Conservation (phyloP, 257 asterid species). For the Schizonepeta tenuifolia region DNA sequence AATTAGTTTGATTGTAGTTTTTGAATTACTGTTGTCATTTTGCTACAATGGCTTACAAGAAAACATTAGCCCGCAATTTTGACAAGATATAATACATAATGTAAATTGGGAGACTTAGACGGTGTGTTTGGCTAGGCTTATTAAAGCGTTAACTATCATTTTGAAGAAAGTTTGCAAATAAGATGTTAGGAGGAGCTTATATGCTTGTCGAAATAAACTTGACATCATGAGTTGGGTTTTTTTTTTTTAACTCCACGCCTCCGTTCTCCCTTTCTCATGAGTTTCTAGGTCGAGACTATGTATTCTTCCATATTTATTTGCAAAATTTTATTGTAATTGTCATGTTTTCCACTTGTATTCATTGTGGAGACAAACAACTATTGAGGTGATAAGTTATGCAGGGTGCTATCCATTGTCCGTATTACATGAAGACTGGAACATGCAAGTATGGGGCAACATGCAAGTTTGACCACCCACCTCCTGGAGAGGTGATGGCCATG, state of each 20-base stretch:
- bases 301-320: no score
- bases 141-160: background rate
- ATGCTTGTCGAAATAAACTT: background rate
- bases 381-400: slow-evolving; percentile 35
- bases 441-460: slow-evolving; percentile 92
- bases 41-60: background rate
- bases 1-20: slow-evolving; percentile 21
- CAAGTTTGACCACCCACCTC: slow-evolving; percentile 95
- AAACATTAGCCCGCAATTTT: background rate
- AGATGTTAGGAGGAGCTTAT: no score
- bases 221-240: no score
- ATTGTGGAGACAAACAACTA: slow-evolving; percentile 18
- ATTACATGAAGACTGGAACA: slow-evolving; percentile 93
- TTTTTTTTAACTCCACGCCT: no score
- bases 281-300: background rate
- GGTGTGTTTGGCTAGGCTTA: background rate
- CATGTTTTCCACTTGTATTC: background rate
- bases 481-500: slow-evolving; percentile 79
- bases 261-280: background rate
- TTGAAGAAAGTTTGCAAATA: background rate
- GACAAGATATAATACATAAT: background rate
- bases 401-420: slow-evolving; percentile 94
- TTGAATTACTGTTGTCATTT: background rate
- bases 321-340: background rate
- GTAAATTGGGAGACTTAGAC: background rate